Evolutionary conservation across 108 stramenopile species (phyloP).

Genomic region (Schizochytrium sp.): DNA sequence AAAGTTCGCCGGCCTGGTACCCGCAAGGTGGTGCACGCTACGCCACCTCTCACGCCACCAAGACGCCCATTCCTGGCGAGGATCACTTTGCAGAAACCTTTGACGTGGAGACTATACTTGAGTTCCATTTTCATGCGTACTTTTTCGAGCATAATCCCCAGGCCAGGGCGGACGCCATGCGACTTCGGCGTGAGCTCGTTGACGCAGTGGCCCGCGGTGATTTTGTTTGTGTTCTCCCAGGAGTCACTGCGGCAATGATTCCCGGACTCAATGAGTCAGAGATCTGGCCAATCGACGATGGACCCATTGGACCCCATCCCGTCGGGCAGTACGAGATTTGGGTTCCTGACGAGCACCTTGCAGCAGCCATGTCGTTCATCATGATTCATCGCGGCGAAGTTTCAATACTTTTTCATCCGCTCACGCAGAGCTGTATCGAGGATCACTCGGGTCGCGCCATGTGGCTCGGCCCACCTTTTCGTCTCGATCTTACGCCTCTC

Average conservation of each 20-base stretch:
- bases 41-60: not conserved
- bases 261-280: not conserved
- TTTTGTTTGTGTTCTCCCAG: not conserved
- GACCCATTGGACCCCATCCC: conserved; percentile 16
- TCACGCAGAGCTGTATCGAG: conserved; percentile 15
- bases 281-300: not conserved
- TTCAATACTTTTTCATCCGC: not conserved
- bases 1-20: not conserved
- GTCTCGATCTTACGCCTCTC: not conserved
- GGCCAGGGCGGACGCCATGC: not conserved
- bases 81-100: not conserved
- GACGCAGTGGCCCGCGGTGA: not conserved
- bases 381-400: conserved; percentile 19
- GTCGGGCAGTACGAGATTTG: conserved; percentile 14
- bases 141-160: conserved; percentile 4
- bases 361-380: not conserved
- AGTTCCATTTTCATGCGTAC: conserved; percentile 22
- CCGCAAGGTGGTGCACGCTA: not conserved
- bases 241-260: not conserved
- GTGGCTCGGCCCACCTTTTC: conserved; percentile 15
- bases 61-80: not conserved
- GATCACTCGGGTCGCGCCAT: conserved; percentile 13
- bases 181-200: not conserved
- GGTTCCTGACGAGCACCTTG: conserved; percentile 16
- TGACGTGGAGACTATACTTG: not conserved